phyloP scores from a whole-genome alignment of 306 rosid genomes.

The Casuarina glauca region DNA sequence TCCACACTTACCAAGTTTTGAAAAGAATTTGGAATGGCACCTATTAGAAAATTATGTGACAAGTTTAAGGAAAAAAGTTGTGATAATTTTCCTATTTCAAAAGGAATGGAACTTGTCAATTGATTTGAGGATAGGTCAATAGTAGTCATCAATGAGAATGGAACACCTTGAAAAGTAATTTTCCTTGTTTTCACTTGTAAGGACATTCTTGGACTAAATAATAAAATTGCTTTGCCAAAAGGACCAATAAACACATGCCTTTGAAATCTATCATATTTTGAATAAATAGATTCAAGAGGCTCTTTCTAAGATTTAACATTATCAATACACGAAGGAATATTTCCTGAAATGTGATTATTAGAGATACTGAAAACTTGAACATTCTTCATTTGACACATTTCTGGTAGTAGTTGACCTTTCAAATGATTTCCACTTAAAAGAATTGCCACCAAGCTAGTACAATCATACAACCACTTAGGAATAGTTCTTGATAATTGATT shows the following conservation, averaged over 20 bases:
- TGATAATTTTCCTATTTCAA: background rate
- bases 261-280: too few species aligned
- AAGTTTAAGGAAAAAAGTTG: background rate
- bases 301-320: background rate
- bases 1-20: background rate
- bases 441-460: too few species aligned
- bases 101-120: background rate
- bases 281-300: background rate
- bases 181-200: background rate
- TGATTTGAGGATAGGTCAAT: background rate
- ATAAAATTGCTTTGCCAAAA: background rate
- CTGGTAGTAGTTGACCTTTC: background rate
- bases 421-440: background rate
- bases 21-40: background rate
- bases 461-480: too few species aligned
- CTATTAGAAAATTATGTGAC: background rate
- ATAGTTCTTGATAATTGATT: background rate
- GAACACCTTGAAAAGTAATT: background rate
- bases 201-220: background rate
- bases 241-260: too few species aligned
- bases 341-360: background rate
- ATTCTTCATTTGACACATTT: background rate
- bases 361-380: background rate
- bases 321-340: background rate
- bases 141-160: background rate